These are phyloP conservation scores for Boletellus emodensis DNA, from an alignment of 768 basidiomycete species.

Conservation along the genomic window DNA sequence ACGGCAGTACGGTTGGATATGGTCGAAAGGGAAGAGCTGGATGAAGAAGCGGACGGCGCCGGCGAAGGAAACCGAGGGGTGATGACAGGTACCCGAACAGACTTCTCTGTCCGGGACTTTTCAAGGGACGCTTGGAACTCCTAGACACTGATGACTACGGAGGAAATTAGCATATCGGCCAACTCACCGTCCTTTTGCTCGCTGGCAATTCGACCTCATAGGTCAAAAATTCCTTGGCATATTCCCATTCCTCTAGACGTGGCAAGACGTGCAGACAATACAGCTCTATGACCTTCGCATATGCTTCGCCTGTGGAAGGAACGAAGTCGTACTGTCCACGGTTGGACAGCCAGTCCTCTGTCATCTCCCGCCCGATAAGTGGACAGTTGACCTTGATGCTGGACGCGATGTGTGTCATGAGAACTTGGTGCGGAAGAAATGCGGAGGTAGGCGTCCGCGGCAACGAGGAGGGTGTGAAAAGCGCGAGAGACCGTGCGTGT, in stretches of 20 bases:
- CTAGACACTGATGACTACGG: conserved; percentile 12
- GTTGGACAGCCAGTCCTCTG: conserved; percentile 76
- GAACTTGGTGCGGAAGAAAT: conserved; percentile 64
- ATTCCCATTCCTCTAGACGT: conserved; percentile 73
- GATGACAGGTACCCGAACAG: conserved; percentile 15
- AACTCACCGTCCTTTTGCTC: conserved; percentile 49
- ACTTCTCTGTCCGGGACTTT: conserved; percentile 31
- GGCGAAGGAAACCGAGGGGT: conserved; percentile 40
- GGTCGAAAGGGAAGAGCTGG: conserved; percentile 63
- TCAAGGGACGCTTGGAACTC: conserved; percentile 33
- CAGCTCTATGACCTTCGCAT: conserved; percentile 70
- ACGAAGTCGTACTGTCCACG: conserved; percentile 38
- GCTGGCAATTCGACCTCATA: conserved; percentile 64
- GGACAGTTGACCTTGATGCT: conserved; percentile 64
- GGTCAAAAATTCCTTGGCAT: conserved; percentile 69
- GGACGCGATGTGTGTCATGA: conserved; percentile 66
- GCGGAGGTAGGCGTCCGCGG: conserved; percentile 42
- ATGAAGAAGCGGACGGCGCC: conserved; percentile 55
- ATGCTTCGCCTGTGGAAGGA: conserved; percentile 46
- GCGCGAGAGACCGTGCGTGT: conserved; percentile 58
- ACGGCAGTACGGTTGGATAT: conserved; percentile 71
- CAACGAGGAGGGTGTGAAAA: conserved; percentile 56
- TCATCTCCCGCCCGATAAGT: conserved; percentile 57
- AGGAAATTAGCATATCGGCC: neutral
- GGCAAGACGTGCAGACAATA: conserved; percentile 75